Base-by-base conservation (phyloP, 2,329 filamentous ascomycete species). In the Aphanoascus verrucosus region DNA sequence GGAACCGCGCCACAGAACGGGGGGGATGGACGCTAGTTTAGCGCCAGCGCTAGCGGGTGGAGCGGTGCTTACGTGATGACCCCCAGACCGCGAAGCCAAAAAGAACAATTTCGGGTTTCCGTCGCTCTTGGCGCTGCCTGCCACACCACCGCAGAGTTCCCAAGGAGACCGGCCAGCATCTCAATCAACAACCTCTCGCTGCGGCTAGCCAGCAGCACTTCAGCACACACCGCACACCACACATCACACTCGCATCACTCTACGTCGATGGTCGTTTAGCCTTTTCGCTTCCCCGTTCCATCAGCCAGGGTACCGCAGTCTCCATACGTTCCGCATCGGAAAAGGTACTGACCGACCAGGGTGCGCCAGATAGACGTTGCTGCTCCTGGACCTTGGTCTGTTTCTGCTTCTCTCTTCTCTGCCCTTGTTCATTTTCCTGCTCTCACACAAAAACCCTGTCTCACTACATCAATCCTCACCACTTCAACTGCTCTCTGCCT, bases 201-300 rank as follows among this genome's bases (percentile, higher is more conserved):
- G 12, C 15, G 37, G 37, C 37, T 11, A 17, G 15, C 37, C 37
- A 40, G 12, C 37, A 40, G 12, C 23, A 28, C 23, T 28, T 28
- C 3, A 28, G 23, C 23, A 28, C 23, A 28, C 23, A 28, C 23
- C 23, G 23, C 37, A 17, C 37, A 40, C n/a, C n/a, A n/a, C n/a
- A n/a, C n/a, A n/a, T n/a, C n/a, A n/a, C n/a, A n/a, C 34, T 6
- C 7, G 40, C 23, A 20, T 43, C 8, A 7, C 42, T 44, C 12
- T 19, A 17, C 6, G 12, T 11, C 12, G 35, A 8, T 23, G 8
- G 17, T 48, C 14, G n/a, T 8, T 35, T 48, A 37, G 31, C n/a
- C 45, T 48, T 49, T 49, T 41, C 15, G 46, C 32, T 32, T 41
- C 38, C 38, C 35, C 20, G 12, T 49, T 17, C 47, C 47, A 49